These are phyloP conservation scores for Fusarium sp. DNA, from an alignment of 2,329 filamentous ascomycete species.

Conservation along the genomic window DNA sequence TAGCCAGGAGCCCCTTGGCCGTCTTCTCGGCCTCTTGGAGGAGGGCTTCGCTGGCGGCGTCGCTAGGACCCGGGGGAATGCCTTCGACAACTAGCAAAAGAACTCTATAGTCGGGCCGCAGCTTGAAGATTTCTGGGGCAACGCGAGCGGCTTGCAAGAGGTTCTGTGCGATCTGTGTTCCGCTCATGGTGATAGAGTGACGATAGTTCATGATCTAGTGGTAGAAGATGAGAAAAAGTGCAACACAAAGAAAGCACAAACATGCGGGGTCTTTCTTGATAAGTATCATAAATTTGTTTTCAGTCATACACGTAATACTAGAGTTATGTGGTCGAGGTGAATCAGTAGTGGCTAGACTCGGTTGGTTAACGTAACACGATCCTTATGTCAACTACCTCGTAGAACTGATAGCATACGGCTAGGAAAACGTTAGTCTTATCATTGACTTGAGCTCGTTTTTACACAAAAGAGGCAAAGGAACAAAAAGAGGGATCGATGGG, in stretches of 20 bases:
- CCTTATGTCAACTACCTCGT: not conserved
- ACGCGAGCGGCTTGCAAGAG: constrained; percentile 8
- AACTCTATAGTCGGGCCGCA: constrained; percentile 30
- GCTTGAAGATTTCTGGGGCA: constrained; percentile 27
- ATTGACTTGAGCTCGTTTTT: not conserved
- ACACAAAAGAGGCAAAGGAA: not conserved
- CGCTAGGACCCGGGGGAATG: constrained; percentile 25
- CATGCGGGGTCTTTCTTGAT: not conserved
- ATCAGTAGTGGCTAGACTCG: not conserved
- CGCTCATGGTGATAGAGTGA: not conserved
- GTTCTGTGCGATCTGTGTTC: not conserved
- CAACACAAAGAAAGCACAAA: not conserved
- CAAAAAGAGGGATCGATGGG: not conserved
- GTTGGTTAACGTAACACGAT: not conserved
- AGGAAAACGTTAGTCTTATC: not conserved
- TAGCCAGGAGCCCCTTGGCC: not conserved
- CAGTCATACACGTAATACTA: not conserved
- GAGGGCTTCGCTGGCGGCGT: constrained; percentile 24
- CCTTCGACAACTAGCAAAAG: constrained; percentile 31
- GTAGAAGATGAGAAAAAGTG: not conserved
- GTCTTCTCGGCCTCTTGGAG: constrained; percentile 25
- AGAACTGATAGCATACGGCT: not conserved
- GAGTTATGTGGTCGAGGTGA: not conserved
- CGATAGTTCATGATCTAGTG: not conserved
- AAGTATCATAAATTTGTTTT: not conserved